Evolutionary conservation across 371 early-diverging fungal genomes (phyloP).

Genomic region (Umbelopsis sp.): DNA sequence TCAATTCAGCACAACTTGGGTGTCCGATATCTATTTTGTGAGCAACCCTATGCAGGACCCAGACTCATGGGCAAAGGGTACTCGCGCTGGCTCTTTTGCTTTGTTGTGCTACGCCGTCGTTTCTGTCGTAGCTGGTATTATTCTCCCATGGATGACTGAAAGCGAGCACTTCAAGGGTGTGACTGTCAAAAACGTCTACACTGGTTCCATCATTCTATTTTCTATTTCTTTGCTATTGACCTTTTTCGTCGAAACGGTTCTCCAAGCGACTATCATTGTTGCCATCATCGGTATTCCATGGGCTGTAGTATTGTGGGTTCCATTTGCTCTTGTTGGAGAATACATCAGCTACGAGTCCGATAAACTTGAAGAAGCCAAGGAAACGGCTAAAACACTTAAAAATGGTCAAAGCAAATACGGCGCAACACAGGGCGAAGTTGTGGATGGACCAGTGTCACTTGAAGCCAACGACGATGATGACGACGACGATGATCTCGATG

Average conservation of each 20-base stretch:
- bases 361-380: slow-evolving; percentile 27
- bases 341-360: slow-evolving; percentile 35
- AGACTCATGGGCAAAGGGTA: slow-evolving; percentile 37
- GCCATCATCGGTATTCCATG: slow-evolving; percentile 65
- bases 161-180: slow-evolving; percentile 31
- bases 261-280: slow-evolving; percentile 53
- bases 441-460: background rate
- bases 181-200: slow-evolving; percentile 52
- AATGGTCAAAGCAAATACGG: slow-evolving; percentile 5
- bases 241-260: slow-evolving; percentile 40
- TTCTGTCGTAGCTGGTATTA: slow-evolving; percentile 53
- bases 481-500: slow-evolving; percentile 26
- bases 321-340: slow-evolving; percentile 72
- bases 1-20: slow-evolving; percentile 37
- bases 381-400: background rate
- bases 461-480: slow-evolving; percentile 23
- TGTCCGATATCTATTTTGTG: slow-evolving; percentile 43
- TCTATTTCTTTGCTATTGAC: slow-evolving; percentile 53
- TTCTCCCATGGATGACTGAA: slow-evolving; percentile 52
- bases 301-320: slow-evolving; percentile 70
- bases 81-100: slow-evolving; percentile 65
- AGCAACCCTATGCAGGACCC: slow-evolving; percentile 24
- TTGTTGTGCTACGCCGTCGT: slow-evolving; percentile 60
- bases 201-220: slow-evolving; percentile 50
- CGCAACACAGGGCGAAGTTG: background rate